Evolutionary conservation across 2,329 filamentous ascomycete genomes (phyloP), one percentile per base, ranked within the genome.

Genomic region (Calonectria pseudoreteaudii): DNA sequence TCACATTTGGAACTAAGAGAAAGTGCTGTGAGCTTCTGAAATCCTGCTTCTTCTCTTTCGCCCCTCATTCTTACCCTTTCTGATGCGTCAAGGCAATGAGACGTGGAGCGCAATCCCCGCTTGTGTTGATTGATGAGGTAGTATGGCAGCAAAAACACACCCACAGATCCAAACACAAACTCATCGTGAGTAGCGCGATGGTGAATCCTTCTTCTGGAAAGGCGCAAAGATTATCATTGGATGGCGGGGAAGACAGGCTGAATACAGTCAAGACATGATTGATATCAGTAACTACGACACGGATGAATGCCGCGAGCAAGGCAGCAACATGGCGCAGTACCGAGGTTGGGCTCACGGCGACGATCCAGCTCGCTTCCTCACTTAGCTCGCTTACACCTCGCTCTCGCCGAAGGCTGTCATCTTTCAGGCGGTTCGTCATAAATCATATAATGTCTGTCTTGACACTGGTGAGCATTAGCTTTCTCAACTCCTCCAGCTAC

Each of bases 351-450:
- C 38, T 62, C 8, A n/a, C 18, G 23, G n/a, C 26, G n/a, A 13
- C 23, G 44, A 47, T 47, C 44, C 44, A 47, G 44, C 44, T 20
- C 44, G n/a, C 44, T 10, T 47, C 23, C 23, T 28, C n/a, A 62
- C 38, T 38, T 36, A 62, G 56, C 36, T 38, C 31, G 34, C 56
- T 41, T 18, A 13, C 34, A 62, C 41, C 16, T 62, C 56, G 56
- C 56, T 62, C 56, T 26, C 56, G 8, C 56, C 56, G 56, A 41
- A 38, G 36, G 34, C 31, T 18, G 72, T 73, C 67, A 65, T 31
- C 47, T 68, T 60, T 80, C 56, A 80, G 71, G 78, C 79, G 60
- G 78, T 71, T 47, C n/a, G 44, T 53, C 78, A 80, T 70, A 79
- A 79, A 65, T 80, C 74, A 80, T 56, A 74, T 74, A 52, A 65